Conservation (phyloP, 148 eudicot genomes). For the Agrostemma githago region DNA sequence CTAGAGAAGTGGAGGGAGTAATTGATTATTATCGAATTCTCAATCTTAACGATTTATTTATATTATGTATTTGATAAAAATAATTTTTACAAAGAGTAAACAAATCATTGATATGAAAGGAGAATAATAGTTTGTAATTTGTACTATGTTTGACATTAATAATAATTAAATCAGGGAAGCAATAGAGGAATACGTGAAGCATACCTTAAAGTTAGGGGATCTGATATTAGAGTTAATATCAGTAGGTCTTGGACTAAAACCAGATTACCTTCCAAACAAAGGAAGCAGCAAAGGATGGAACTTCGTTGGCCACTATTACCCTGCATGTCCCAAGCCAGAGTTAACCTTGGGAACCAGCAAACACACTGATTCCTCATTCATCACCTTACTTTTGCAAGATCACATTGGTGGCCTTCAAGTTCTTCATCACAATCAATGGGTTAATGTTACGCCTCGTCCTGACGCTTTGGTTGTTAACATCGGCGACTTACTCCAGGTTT, state of each 20-base stretch:
- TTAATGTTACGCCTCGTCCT: constrained; percentile 32
- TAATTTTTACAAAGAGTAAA: too few relatives aligned
- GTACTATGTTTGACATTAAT: too few relatives aligned
- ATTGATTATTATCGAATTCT: too few relatives aligned
- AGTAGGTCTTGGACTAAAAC: constrained; percentile 35
- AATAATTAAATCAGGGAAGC: constrained; percentile 9
- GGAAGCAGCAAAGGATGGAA: constrained; percentile 25
- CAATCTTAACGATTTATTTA: too few relatives aligned
- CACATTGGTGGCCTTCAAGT: constrained; percentile 44
- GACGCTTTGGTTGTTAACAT: constrained; percentile 41
- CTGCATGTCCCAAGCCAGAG: constrained; percentile 51
- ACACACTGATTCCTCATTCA: constrained; percentile 33
- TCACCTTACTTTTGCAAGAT: constrained; percentile 41
- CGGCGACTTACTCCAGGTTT: constrained; percentile 42
- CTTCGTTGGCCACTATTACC: constrained; percentile 35
- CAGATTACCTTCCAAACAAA: constrained; percentile 20
- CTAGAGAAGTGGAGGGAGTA: too few relatives aligned
- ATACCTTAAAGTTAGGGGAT: constrained; percentile 8
- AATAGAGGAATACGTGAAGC: not conserved
- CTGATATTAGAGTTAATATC: constrained; percentile 30
- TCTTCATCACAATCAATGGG: constrained; percentile 38
- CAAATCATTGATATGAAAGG: too few relatives aligned
- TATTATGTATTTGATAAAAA: too few relatives aligned
- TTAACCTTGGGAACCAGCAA: constrained; percentile 33
- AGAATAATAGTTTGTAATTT: too few relatives aligned